These are phyloP conservation scores for Sanghuangporus weigelae DNA, from an alignment of 1,284 basidiomycete genomes.

Conservation along the genomic window DNA sequence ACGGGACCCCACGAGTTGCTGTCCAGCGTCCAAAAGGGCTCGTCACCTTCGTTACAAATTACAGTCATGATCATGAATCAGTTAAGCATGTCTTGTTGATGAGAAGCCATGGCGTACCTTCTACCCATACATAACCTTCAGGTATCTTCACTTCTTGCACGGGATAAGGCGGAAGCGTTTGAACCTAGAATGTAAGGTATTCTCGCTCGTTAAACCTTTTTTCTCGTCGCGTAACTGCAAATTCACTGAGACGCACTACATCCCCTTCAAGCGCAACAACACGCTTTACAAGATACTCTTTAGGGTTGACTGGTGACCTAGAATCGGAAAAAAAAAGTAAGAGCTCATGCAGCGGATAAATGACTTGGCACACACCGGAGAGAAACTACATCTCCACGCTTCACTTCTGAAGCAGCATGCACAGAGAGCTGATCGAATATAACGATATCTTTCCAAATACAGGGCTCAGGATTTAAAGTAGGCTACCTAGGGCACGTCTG, in stretches of 20 bases:
- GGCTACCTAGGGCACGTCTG: constrained; percentile 46
- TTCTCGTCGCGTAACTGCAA: background rate
- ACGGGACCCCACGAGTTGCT: constrained; percentile 74
- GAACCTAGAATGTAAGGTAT: constrained; percentile 32
- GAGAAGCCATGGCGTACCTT: constrained; percentile 38
- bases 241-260: constrained; percentile 27
- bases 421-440: constrained; percentile 55
- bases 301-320: constrained; percentile 58
- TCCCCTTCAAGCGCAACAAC: constrained; percentile 63
- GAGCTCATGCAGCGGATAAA: background rate
- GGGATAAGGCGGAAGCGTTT: constrained; percentile 67
- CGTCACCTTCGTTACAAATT: constrained; percentile 43
- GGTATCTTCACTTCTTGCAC: constrained; percentile 52
- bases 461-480: constrained; percentile 69
- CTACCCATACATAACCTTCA: constrained; percentile 65
- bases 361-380: constrained; percentile 38
- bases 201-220: background rate
- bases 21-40: constrained; percentile 60
- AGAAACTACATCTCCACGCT: constrained; percentile 61
- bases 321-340: background rate
- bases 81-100: constrained; percentile 1
- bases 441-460: constrained; percentile 53
- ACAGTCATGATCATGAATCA: background rate
- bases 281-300: constrained; percentile 58
- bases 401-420: constrained; percentile 31